Conservation (phyloP, 2,329 filamentous ascomycete species). For the Teratosphaeria viscida region DNA sequence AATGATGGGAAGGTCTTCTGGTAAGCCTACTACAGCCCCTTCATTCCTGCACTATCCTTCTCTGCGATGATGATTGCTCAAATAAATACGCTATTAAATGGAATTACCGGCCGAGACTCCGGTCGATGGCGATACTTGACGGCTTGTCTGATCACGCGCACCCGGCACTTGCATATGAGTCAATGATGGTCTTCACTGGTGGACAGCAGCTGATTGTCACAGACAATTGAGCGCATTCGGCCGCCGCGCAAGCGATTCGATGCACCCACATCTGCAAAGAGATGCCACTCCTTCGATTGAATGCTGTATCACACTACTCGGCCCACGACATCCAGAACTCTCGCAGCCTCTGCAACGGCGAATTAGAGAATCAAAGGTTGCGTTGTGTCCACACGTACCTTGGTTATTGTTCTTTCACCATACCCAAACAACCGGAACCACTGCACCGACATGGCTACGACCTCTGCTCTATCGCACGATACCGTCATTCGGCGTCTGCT, state of each 20-base stretch:
- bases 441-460: background rate
- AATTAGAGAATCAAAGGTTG: background rate
- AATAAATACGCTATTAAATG: slow-evolving; percentile 7
- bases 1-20: background rate
- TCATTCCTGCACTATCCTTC: background rate
- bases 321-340: too few species aligned
- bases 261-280: background rate
- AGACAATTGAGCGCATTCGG: background rate
- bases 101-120: slow-evolving; percentile 7
- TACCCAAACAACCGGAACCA: background rate
- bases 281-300: background rate
- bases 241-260: background rate
- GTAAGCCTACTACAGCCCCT: background rate
- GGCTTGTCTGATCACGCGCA: slow-evolving; percentile 3
- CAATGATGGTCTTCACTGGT: background rate
- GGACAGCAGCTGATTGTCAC: background rate
- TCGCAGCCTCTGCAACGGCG: too few species aligned
- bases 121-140: slow-evolving; percentile 3
- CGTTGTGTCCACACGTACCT: background rate
- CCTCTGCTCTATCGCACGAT: background rate
- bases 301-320: background rate
- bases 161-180: background rate
- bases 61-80: slow-evolving; percentile 2
- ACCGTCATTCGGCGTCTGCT: too few species aligned
- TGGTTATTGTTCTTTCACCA: background rate